Evolutionary conservation across 2,329 filamentous ascomycete genomes (phyloP).

Genomic region (Pseudocercospora macadamiae): DNA sequence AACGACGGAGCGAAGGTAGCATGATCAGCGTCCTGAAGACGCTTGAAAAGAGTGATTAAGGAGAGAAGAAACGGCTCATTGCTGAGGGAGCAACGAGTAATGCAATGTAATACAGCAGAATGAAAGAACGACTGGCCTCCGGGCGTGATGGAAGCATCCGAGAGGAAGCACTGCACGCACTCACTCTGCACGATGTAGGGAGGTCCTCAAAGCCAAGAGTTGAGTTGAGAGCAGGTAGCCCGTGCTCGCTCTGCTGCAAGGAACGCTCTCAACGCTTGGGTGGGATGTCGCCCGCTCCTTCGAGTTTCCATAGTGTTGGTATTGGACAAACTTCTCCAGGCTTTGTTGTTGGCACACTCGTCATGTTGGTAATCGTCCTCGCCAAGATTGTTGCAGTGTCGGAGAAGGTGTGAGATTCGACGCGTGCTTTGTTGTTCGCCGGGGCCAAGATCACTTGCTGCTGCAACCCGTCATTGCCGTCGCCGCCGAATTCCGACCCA

Average conservation of each 20-base stretch:
- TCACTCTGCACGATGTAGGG: neutral
- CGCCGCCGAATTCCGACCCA: neutral
- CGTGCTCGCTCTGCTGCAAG: conserved; percentile 5
- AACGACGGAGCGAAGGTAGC: conserved; percentile 34
- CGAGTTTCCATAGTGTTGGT: no score
- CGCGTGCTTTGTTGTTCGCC: no score
- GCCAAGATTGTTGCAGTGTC: neutral
- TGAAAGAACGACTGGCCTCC: conserved; percentile 10
- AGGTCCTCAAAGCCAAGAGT: neutral
- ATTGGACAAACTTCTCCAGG: no score
- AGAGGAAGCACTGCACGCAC: no score
- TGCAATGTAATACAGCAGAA: neutral
- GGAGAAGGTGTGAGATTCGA: no score
- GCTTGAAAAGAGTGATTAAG: conserved; percentile 6
- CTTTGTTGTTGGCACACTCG: neutral
- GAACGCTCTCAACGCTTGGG: conserved; percentile 6
- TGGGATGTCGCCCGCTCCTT: no score
- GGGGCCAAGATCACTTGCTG: neutral
- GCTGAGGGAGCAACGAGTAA: neutral
- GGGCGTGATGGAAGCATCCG: no score
- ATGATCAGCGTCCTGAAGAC: conserved; percentile 23
- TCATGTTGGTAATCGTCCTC: neutral
- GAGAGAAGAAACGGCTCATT: conserved; percentile 1
- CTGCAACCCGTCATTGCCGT: no score
- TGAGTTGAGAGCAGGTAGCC: neutral